phyloP scores from a whole-genome alignment of 2,329 filamentous ascomycete species.

The Thelonectria rubi region DNA sequence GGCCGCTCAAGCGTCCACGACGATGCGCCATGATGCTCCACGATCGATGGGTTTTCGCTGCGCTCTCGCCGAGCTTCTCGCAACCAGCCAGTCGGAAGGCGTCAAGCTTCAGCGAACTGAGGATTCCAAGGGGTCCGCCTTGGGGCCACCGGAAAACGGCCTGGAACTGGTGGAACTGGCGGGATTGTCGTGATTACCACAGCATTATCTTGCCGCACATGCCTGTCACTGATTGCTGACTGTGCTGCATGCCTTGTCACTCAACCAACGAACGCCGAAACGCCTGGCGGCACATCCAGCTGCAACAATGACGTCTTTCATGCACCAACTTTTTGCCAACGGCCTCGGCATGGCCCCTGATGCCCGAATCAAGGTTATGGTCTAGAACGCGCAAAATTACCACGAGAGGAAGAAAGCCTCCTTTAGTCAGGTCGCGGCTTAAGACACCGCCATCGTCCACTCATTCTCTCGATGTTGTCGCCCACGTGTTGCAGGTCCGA shows the following conservation, averaged over 20 bases:
- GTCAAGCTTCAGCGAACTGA: slow-evolving; percentile 6
- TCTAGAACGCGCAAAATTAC: slow-evolving; percentile 7
- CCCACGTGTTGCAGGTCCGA: too few relatives aligned
- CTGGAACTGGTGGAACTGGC: slow-evolving; percentile 15
- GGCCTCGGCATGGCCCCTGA: background rate
- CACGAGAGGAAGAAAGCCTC: background rate
- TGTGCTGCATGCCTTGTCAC: slow-evolving; percentile 18
- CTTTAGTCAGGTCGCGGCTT: too few relatives aligned
- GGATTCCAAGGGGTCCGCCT: slow-evolving; percentile 9
- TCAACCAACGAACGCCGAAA: slow-evolving; percentile 9
- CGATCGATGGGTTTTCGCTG: slow-evolving; percentile 4
- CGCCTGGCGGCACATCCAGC: slow-evolving; percentile 7
- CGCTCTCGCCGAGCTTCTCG: slow-evolving; percentile 14
- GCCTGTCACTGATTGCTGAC: slow-evolving; percentile 31
- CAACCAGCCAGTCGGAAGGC: slow-evolving; percentile 24
- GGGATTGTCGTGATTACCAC: slow-evolving; percentile 26
- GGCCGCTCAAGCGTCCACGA: slow-evolving; percentile 29
- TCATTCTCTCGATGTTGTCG: too few relatives aligned
- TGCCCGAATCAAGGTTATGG: slow-evolving; percentile 30
- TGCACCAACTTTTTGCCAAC: slow-evolving; percentile 9
- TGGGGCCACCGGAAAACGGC: background rate
- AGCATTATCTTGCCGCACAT: slow-evolving; percentile 33
- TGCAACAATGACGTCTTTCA: slow-evolving; percentile 38
- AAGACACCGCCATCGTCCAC: too few relatives aligned
- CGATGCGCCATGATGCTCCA: slow-evolving; percentile 16